Conservation (phyloP, 2,329 filamentous ascomycete genomes). For the Akanthomyces muscarius region DNA sequence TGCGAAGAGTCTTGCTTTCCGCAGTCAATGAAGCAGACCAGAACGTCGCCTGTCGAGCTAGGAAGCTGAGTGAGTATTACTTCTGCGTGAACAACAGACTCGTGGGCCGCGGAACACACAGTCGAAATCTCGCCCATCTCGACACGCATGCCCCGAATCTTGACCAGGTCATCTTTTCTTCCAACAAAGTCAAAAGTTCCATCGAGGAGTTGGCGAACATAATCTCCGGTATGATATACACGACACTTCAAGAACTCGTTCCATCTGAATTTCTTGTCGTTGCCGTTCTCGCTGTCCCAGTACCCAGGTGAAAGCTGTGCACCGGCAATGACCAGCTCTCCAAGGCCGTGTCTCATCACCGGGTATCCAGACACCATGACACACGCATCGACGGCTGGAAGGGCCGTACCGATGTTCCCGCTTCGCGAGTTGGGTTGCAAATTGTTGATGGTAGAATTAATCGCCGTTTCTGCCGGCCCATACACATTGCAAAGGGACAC, state of each 20-base stretch:
- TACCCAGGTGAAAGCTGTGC: slow-evolving; percentile 5
- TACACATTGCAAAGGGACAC: slow-evolving; percentile 4
- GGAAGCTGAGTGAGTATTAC: not conserved
- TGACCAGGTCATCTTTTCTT: slow-evolving; percentile 6
- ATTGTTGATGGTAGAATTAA: slow-evolving; percentile 5
- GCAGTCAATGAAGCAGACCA: slow-evolving; percentile 10
- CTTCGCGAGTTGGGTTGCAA: not conserved
- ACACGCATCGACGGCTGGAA: not conserved
- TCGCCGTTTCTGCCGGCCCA: slow-evolving; percentile 2
- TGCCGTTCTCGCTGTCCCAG: not conserved
- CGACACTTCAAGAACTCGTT: not conserved
- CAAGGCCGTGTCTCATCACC: slow-evolving; percentile 3
- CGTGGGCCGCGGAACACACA: slow-evolving; percentile 2
- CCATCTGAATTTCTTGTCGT: slow-evolving; percentile 6
- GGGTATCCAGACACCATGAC: not conserved
- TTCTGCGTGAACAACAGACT: slow-evolving; percentile 3
- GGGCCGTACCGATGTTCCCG: slow-evolving; percentile 2
- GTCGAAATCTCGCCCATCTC: slow-evolving; percentile 10
- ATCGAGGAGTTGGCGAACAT: slow-evolving; percentile 1
- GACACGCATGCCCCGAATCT: slow-evolving; percentile 7
- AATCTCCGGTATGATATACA: slow-evolving; percentile 7
- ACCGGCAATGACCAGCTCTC: not conserved
- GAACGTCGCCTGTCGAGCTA: not conserved
- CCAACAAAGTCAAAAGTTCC: slow-evolving; percentile 6
- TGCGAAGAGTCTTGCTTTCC: not conserved